These are phyloP conservation scores for Schizochytrium sp. DNA, from an alignment of 108 stramenopile genomes.

Conservation along the genomic window DNA sequence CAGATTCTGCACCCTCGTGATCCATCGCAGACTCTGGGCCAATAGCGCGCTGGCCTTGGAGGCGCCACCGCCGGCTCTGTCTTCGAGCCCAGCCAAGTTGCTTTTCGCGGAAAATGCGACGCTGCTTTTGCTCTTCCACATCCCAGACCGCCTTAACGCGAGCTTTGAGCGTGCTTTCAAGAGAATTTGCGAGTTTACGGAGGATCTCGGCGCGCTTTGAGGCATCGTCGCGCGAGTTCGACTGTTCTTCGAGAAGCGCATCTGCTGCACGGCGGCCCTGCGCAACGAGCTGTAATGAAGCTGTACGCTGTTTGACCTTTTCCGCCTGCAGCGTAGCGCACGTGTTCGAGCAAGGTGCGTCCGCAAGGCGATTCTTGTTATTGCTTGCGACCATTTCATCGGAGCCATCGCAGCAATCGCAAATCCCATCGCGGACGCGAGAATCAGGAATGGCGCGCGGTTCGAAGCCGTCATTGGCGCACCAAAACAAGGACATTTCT, in stretches of 20 bases:
- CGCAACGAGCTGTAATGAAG: background rate
- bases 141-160: background rate
- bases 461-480: background rate
- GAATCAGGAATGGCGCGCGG: constrained; percentile 25
- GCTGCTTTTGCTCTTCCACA: background rate
- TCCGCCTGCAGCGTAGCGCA: background rate
- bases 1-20: too few species aligned
- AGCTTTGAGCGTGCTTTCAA: background rate
- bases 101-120: background rate
- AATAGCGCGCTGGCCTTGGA: background rate
- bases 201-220: background rate
- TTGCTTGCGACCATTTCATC: constrained; percentile 25
- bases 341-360: background rate
- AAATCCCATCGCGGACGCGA: constrained; percentile 44
- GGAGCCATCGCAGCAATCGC: constrained; percentile 57
- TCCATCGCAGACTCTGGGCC: too few species aligned
- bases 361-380: too few species aligned
- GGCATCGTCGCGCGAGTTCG: background rate
- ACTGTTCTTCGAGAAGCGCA: background rate
- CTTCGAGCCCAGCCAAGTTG: background rate
- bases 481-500: background rate
- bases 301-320: background rate
- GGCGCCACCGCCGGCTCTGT: background rate
- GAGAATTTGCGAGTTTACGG: background rate
- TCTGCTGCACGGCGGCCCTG: background rate